Evolutionary conservation across 345 rosid species (phyloP).

Genomic region (Lepidium didymum): DNA sequence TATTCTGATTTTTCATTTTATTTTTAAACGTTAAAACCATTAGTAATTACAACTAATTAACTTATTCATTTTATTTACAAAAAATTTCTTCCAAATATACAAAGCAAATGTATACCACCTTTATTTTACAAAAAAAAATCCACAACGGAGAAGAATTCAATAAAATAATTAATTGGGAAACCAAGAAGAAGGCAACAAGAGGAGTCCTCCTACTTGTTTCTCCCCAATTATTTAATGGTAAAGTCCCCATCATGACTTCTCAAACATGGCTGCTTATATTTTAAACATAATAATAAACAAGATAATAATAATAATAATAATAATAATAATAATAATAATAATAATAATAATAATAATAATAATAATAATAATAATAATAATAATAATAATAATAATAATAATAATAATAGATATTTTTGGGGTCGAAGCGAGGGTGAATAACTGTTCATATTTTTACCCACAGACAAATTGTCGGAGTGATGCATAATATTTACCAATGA

Average conservation of each 20-base stretch:
- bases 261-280: background rate
- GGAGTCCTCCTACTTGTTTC: background rate
- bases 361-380: too few species aligned
- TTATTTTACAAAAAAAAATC: background rate
- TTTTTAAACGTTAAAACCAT: too few species aligned
- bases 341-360: too few species aligned
- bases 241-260: background rate
- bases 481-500: too few species aligned
- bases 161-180: background rate
- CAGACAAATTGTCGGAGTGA: too few species aligned
- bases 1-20: too few species aligned
- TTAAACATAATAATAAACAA: background rate
- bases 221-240: background rate
- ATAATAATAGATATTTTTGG: background rate
- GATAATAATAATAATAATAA: background rate
- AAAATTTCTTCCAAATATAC: background rate
- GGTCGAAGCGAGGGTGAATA: background rate
- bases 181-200: background rate
- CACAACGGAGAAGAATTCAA: background rate
- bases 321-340: too few species aligned
- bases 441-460: background rate
- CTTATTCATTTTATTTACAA: too few species aligned
- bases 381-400: too few species aligned
- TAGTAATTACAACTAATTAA: too few species aligned
- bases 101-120: background rate